A percentile compares a stretch with the other conserved stretches of the same genome.
phyloP scores from a whole-genome alignment of 768 basidiomycete species.

The Rhizopogon vulgaris region DNA sequence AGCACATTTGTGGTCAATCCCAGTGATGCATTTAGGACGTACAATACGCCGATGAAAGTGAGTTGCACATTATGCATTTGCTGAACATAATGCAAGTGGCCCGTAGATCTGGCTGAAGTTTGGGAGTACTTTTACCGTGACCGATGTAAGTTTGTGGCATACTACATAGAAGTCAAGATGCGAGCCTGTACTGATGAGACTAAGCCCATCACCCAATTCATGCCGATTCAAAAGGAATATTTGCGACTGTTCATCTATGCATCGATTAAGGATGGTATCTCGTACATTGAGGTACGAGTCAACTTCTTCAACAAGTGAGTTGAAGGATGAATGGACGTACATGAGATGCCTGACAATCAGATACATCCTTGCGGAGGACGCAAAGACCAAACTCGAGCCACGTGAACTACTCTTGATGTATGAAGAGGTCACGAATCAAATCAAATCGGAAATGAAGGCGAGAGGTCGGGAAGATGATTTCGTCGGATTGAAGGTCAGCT shows the following conservation, averaged over 20 bases:
- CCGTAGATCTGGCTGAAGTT: slow-evolving; percentile 19
- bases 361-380: slow-evolving; percentile 31
- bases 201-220: slow-evolving; percentile 24
- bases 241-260: slow-evolving; percentile 29
- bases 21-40: slow-evolving; percentile 36
- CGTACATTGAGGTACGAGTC: slow-evolving; percentile 37
- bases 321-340: background rate
- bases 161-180: too few species aligned
- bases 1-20: slow-evolving; percentile 35
- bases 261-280: slow-evolving; percentile 40
- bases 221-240: slow-evolving; percentile 15
- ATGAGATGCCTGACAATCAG: slow-evolving; percentile 22
- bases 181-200: slow-evolving; percentile 16
- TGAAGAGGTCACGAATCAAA: slow-evolving; percentile 26
- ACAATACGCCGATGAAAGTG: slow-evolving; percentile 36
- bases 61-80: background rate
- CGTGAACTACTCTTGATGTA: slow-evolving; percentile 30
- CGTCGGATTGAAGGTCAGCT: slow-evolving; percentile 32
- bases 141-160: slow-evolving; percentile 20
- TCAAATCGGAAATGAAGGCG: slow-evolving; percentile 27
- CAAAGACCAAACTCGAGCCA: slow-evolving; percentile 30
- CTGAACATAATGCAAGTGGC: background rate
- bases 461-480: slow-evolving; percentile 37
- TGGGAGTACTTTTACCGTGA: slow-evolving; percentile 12
- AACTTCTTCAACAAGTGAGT: slow-evolving; percentile 33